phyloP scores from a whole-genome alignment of 495 filamentous ascomycete genomes.

The Aspergillus leporis region DNA sequence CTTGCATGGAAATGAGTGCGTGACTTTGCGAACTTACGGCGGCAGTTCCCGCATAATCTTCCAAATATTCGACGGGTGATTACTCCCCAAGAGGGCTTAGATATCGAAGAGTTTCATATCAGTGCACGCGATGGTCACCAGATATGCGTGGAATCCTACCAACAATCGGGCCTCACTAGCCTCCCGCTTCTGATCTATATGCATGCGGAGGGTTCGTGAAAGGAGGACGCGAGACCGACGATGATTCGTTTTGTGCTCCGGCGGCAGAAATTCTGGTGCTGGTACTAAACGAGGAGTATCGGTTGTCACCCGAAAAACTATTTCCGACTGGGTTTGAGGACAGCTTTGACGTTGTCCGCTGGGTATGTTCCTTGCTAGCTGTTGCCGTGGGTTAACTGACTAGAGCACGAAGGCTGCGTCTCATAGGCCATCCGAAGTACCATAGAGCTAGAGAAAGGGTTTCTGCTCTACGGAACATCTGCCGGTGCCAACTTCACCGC shows the following conservation, averaged over 20 bases:
- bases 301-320: conserved; percentile 65
- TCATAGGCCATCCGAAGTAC: conserved; percentile 8
- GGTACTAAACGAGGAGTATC: conserved; percentile 65
- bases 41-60: no score
- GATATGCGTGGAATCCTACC: conserved; percentile 18
- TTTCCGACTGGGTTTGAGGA: conserved; percentile 58
- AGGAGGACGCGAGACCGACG: conserved; percentile 41
- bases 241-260: conserved; percentile 32
- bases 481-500: conserved; percentile 25
- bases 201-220: conserved; percentile 42
- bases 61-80: no score
- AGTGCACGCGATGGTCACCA: conserved; percentile 17
- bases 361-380: conserved; percentile 12
- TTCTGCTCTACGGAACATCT: conserved; percentile 20
- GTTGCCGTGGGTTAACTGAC: neutral
- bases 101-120: conserved; percentile 20
- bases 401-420: conserved; percentile 5
- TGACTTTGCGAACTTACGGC: no score
- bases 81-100: conserved; percentile 13
- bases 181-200: conserved; percentile 35
- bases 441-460: conserved; percentile 17
- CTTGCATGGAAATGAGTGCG: no score
- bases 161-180: conserved; percentile 2
- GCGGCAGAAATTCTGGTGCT: conserved; percentile 28
- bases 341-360: conserved; percentile 43